phyloP scores from a whole-genome alignment of 169 alveolate species.

The Blepharisma undulans region DNA sequence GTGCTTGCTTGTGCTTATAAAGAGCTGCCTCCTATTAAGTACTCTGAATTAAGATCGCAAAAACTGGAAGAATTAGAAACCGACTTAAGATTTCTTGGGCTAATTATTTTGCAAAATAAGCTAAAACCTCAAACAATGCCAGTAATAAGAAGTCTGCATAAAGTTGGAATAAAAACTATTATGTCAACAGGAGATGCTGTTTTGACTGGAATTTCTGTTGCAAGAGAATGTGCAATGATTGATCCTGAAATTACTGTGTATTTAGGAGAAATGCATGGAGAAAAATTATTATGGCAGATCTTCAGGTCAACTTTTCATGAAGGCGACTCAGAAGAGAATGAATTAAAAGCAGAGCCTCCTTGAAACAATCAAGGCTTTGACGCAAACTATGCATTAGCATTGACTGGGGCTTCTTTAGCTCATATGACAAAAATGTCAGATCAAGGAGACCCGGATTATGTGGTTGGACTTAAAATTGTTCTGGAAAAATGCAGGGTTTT shows the following conservation, averaged over 20 bases:
- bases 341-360: background rate
- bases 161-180: slow-evolving; percentile 77
- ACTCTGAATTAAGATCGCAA: slow-evolving; percentile 45
- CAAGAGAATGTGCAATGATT: slow-evolving; percentile 84
- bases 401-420: slow-evolving; percentile 62
- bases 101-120: slow-evolving; percentile 77
- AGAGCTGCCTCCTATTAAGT: slow-evolving; percentile 45
- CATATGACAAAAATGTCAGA: slow-evolving; percentile 26
- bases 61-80: slow-evolving; percentile 68
- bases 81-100: slow-evolving; percentile 79
- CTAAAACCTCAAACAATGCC: slow-evolving; percentile 67
- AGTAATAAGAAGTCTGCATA: slow-evolving; percentile 57
- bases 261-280: slow-evolving; percentile 28
- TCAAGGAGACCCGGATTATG: background rate
- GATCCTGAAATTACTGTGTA: background rate
- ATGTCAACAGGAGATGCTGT: slow-evolving; percentile 92
- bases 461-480: slow-evolving; percentile 31
- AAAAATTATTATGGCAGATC: background rate
- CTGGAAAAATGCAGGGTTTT: slow-evolving; percentile 62
- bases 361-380: background rate
- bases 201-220: slow-evolving; percentile 86
- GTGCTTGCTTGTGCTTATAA: slow-evolving; percentile 76
- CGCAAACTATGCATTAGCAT: slow-evolving; percentile 47
- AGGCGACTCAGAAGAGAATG: background rate
- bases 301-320: background rate